phyloP scores from a whole-genome alignment of 441 rosid species.

The Geranium incanum region DNA sequence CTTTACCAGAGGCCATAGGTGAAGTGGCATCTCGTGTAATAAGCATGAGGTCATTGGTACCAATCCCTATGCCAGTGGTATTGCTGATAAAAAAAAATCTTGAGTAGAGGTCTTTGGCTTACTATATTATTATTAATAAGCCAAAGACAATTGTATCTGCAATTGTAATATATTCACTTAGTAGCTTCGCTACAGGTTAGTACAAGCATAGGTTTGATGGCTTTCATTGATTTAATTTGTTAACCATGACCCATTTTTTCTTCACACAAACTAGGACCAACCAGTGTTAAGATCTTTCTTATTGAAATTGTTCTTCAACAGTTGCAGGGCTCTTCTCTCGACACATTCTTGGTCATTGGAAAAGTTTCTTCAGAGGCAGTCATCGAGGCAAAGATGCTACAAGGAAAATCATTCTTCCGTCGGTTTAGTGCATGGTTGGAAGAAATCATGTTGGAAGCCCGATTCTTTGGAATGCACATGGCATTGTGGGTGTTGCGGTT shows the following conservation, averaged over 20 bases:
- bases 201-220: not conserved
- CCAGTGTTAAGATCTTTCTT: not conserved
- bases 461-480: slow-evolving; percentile 58
- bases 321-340: slow-evolving; percentile 69
- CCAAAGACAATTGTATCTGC: not conserved
- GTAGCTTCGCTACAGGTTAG: not conserved
- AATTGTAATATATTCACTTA: not conserved
- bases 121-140: not conserved
- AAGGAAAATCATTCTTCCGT: slow-evolving; percentile 42
- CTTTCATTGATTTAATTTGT: not conserved
- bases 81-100: no score
- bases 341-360: slow-evolving; percentile 69
- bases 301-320: slow-evolving; percentile 22
- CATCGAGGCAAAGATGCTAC: slow-evolving; percentile 60
- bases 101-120: not conserved
- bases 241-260: not conserved
- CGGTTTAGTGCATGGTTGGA: slow-evolving; percentile 53
- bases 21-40: no score
- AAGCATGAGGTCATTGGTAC: no score
- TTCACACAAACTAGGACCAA: not conserved
- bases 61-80: no score
- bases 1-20: no score
- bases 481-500: slow-evolving; percentile 60
- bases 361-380: slow-evolving; percentile 80
- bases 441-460: slow-evolving; percentile 49